A percentile compares a stretch with the other conserved stretches of the same genome.
phyloP scores from a whole-genome alignment of 441 rosid genomes.

The Croton setiger region DNA sequence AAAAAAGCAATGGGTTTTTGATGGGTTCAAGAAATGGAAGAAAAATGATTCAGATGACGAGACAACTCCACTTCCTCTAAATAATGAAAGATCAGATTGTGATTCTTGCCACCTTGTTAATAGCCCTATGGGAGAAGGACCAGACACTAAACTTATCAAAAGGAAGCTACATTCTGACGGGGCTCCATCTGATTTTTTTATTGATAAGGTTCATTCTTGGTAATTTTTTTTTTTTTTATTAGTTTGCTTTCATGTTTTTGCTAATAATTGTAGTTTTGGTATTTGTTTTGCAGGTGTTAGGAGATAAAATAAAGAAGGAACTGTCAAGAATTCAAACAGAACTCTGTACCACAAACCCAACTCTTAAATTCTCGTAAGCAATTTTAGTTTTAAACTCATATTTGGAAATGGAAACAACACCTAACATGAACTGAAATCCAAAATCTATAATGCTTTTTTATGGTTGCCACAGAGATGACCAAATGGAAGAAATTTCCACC shows the following conservation, averaged over 20 bases:
- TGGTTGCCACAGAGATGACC: constrained; percentile 45
- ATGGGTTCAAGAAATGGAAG: constrained; percentile 65
- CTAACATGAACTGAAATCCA: too few species aligned
- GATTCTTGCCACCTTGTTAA: constrained; percentile 38
- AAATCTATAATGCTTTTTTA: background rate
- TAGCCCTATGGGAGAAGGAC: constrained; percentile 56
- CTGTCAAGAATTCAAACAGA: constrained; percentile 61
- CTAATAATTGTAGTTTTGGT: background rate
- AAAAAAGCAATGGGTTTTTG: constrained; percentile 61
- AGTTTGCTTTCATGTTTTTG: background rate
- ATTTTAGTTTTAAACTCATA: background rate
- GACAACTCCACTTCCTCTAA: constrained; percentile 50
- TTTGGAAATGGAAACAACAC: too few species aligned
- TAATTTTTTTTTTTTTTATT: background rate
- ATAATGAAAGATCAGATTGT: constrained; percentile 41
- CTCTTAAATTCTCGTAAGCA: constrained; percentile 59
- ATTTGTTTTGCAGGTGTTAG: constrained; percentile 47
- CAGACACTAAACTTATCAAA: constrained; percentile 60
- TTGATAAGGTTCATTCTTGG: constrained; percentile 56
- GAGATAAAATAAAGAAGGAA: constrained; percentile 73
- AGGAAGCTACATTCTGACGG: constrained; percentile 57
- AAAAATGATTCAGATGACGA: constrained; percentile 58
- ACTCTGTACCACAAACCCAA: constrained; percentile 49
- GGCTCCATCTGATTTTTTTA: constrained; percentile 65
- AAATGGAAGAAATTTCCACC: constrained; percentile 75